These are phyloP conservation scores for Candida smagusa DNA, from an alignment of 1,139 yeast genomes.

Conservation along the genomic window DNA sequence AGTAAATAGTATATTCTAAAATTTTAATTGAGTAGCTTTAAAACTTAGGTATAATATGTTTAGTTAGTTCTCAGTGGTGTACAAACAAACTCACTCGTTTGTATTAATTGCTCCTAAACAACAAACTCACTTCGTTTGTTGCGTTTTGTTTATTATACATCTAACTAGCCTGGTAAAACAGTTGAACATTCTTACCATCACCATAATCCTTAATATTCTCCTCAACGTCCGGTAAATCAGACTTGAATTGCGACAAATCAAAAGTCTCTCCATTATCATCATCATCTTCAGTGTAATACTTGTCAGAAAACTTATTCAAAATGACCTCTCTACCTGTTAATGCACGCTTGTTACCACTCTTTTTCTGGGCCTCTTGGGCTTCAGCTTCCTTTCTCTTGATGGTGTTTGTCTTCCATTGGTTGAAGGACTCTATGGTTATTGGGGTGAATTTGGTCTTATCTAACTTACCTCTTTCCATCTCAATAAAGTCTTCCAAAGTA, in stretches of 20 bases:
- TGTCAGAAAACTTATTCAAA: slow-evolving; percentile 70
- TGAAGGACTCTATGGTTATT: slow-evolving; percentile 79
- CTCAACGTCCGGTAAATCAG: slow-evolving; percentile 40
- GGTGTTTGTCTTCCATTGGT: slow-evolving; percentile 78
- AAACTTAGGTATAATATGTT: no score
- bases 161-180: slow-evolving; percentile 15
- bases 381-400: slow-evolving; percentile 59
- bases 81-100: no score
- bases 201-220: slow-evolving; percentile 55
- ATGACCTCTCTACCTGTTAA: slow-evolving; percentile 82
- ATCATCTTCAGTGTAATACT: slow-evolving; percentile 46
- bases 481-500: slow-evolving; percentile 92
- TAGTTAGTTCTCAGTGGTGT: no score
- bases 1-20: no score
- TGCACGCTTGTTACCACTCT: slow-evolving; percentile 37
- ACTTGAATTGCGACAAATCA: slow-evolving; percentile 66
- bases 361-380: slow-evolving; percentile 47
- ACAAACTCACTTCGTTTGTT: no score
- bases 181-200: slow-evolving; percentile 37
- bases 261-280: slow-evolving; percentile 58
- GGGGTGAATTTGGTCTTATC: slow-evolving; percentile 82
- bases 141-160: no score
- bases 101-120: no score
- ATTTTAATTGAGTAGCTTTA: no score
- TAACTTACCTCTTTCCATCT: slow-evolving; percentile 84